Percentiles rank a stretch among this genome's conserved stretches.
phyloP scores from a whole-genome alignment of 345 rosid species.

The Salix brachista region DNA sequence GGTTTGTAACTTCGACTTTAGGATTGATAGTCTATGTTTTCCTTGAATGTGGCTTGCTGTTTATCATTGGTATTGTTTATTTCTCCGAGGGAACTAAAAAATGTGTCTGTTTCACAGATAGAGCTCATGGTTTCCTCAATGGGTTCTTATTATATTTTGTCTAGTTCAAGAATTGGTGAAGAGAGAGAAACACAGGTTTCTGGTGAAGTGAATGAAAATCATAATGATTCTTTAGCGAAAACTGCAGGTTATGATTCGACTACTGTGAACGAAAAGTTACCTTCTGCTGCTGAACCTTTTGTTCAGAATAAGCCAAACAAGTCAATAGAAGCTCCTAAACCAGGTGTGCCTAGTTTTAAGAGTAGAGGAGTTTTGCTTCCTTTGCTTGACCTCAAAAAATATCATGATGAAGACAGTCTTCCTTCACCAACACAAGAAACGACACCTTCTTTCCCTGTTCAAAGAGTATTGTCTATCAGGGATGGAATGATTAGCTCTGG shows the following conservation, averaged over 20 bases:
- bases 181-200: conserved; percentile 30
- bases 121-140: conserved; percentile 41
- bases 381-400: conserved; percentile 89
- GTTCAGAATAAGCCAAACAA: conserved; percentile 29
- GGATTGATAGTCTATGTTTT: background rate
- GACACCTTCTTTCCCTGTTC: conserved; percentile 44
- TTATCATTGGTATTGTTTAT: conserved; percentile 9
- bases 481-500: conserved; percentile 37
- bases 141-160: conserved; percentile 23
- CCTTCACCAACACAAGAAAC: conserved; percentile 91
- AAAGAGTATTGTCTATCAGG: conserved; percentile 32
- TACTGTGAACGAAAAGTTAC: conserved; percentile 10
- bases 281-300: conserved; percentile 18
- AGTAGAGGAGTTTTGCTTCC: conserved; percentile 55
- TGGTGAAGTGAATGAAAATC: conserved; percentile 25
- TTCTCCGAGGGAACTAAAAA: conserved; percentile 12
- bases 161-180: conserved; percentile 20
- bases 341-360: conserved; percentile 39
- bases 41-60: background rate
- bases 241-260: conserved; percentile 21
- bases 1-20: background rate
- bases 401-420: conserved; percentile 89
- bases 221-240: conserved; percentile 27
- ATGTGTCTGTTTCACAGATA: conserved; percentile 47
- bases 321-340: conserved; percentile 37